Evolutionary conservation across 257 asterid genomes (phyloP).

Genomic region (Solanum sparsipilum): DNA sequence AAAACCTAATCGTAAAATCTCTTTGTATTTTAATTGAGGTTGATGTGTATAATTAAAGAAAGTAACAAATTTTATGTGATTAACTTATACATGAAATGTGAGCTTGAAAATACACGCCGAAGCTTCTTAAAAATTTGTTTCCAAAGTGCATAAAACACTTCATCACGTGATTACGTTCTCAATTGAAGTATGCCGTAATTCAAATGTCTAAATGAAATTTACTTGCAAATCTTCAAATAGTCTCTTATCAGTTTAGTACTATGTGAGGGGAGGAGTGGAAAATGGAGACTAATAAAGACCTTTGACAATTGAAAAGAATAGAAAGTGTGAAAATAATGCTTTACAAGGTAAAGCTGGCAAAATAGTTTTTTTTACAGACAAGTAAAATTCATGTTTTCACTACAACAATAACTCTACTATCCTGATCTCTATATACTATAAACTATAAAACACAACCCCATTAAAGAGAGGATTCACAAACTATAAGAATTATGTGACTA

Average conservation of each 20-base stretch:
- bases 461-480: neutral
- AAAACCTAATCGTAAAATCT: neutral
- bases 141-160: neutral
- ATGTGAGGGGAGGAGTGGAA: neutral
- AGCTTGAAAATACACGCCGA: neutral
- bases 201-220: neutral
- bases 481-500: neutral
- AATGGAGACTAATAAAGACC: neutral
- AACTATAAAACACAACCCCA: neutral
- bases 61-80: no score
- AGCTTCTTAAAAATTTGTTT: neutral
- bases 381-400: neutral
- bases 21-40: neutral
- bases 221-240: neutral
- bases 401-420: neutral
- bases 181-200: neutral
- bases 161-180: neutral
- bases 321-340: neutral
- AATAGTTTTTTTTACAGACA: neutral
- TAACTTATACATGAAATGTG: no score
- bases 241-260: neutral
- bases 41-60: no score
- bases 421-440: neutral
- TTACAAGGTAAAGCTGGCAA: neutral
- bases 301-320: neutral